phyloP scores from a whole-genome alignment of 2,329 filamentous ascomycete genomes.

The Ciborinia camelliae region DNA sequence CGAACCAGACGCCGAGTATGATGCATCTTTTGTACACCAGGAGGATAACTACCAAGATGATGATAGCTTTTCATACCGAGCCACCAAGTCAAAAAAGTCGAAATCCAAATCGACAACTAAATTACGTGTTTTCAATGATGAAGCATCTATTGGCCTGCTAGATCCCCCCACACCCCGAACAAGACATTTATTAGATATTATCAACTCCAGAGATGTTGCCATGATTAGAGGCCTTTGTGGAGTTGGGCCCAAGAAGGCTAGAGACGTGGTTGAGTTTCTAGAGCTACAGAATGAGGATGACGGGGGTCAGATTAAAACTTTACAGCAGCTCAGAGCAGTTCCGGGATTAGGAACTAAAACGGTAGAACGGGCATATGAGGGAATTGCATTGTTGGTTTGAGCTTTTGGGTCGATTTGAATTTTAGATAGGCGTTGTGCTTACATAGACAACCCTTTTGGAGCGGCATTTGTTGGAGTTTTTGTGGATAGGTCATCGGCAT shows the following conservation, averaged over 20 bases:
- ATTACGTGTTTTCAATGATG: conserved; percentile 36
- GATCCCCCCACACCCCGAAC: conserved; percentile 45
- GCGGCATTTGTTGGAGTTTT: conserved; percentile 20
- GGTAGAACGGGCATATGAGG: conserved; percentile 51
- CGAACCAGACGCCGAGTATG: conserved; percentile 37
- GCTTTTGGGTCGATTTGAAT: conserved; percentile 3
- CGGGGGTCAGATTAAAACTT: conserved; percentile 44
- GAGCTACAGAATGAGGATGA: conserved; percentile 44
- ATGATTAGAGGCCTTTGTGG: conserved; percentile 66
- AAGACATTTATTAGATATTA: conserved; percentile 61
- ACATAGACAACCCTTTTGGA: conserved; percentile 18
- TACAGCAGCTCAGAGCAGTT: conserved; percentile 51
- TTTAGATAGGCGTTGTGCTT: conserved; percentile 18
- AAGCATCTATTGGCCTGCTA: conserved; percentile 44
- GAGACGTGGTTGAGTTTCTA: conserved; percentile 56
- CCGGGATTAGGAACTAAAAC: conserved; percentile 56
- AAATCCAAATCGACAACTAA: conserved; percentile 38
- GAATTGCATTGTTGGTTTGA: conserved; percentile 33
- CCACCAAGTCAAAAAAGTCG: conserved; percentile 33
- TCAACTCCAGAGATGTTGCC: conserved; percentile 67
- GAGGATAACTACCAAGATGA: conserved; percentile 43
- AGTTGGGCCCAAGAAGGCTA: conserved; percentile 69
- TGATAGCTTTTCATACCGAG: conserved; percentile 35
- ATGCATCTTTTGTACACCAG: conserved; percentile 36
- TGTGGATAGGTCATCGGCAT: conserved; percentile 10